Evolutionary conservation across 2,329 filamentous ascomycete species (phyloP).

Genomic region (Colletotrichum nymphaeae): DNA sequence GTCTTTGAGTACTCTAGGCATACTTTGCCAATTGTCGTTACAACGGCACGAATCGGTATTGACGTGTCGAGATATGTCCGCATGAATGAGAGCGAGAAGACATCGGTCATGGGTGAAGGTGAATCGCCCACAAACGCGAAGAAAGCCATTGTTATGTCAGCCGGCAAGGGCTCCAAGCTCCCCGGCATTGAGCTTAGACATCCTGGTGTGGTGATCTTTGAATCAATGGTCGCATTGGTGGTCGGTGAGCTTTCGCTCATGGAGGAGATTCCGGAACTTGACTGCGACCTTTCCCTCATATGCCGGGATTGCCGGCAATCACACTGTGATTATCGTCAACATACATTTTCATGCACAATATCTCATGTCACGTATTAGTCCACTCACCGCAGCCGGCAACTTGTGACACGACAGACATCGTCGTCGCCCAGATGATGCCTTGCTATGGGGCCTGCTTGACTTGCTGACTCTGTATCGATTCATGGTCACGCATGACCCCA

Average conservation of each 20-base stretch:
- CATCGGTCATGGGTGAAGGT: constrained; percentile 19
- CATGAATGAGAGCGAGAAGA: constrained; percentile 24
- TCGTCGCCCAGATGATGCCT: background rate
- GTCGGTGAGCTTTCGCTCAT: constrained; percentile 1
- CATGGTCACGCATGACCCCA: background rate
- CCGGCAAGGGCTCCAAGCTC: background rate
- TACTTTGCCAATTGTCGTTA: constrained; percentile 14
- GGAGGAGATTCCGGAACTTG: background rate
- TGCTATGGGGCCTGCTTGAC: background rate
- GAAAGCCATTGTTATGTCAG: constrained; percentile 8
- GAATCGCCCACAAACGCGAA: constrained; percentile 28
- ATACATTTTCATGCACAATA: rapidly evolving
- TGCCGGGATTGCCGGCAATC: background rate
- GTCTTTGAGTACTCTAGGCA: background rate
- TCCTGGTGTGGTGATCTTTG: constrained; percentile 5
- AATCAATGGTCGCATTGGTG: background rate
- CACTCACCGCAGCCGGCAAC: background rate
- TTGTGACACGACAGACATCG: constrained; percentile 11
- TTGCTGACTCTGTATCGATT: background rate
- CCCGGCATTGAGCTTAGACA: background rate
- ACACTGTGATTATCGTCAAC: constrained; percentile 12
- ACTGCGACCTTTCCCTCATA: background rate
- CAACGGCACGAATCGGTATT: constrained; percentile 4
- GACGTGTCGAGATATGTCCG: constrained; percentile 14
- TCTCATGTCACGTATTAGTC: background rate